A percentile compares a stretch with the other conserved stretches of the same genome.
Conservation (phyloP, 306 rosid genomes). For the Castanea crenata region DNA sequence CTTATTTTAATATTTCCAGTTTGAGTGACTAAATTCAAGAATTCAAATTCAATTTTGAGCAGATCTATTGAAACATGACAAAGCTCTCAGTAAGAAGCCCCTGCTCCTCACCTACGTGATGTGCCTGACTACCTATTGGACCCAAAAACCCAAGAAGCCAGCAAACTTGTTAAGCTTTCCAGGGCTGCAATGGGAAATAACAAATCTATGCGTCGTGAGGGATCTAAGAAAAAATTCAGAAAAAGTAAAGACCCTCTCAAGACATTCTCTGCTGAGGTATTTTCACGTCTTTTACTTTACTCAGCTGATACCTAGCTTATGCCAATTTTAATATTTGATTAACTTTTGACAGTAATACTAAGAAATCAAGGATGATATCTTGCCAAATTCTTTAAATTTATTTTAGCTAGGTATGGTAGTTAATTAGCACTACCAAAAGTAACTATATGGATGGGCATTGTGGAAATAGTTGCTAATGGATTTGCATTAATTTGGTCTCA, state of each 20-base stretch:
- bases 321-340: not conserved
- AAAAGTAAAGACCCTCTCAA: slow-evolving; percentile 59
- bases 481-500: slow-evolving; percentile 23
- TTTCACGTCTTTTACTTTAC: not conserved
- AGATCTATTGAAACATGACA: slow-evolving; percentile 93
- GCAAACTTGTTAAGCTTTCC: slow-evolving; percentile 66
- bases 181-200: slow-evolving; percentile 68
- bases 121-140: slow-evolving; percentile 85
- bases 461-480: not conserved
- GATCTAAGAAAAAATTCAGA: slow-evolving; percentile 46
- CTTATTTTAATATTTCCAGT: not conserved
- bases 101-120: slow-evolving; percentile 75
- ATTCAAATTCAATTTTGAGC: slow-evolving; percentile 33
- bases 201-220: slow-evolving; percentile 28
- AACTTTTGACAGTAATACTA: not conserved
- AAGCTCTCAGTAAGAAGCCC: slow-evolving; percentile 88
- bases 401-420: not conserved
- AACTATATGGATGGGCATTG: too few relatives aligned
- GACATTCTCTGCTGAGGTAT: slow-evolving; percentile 54
- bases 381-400: not conserved
- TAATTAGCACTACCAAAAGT: not conserved
- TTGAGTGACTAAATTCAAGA: not conserved
- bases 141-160: slow-evolving; percentile 75
- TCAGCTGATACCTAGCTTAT: not conserved
- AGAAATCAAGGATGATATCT: not conserved